A percentile compares a stretch with the other conserved stretches of the same genome.
These are phyloP conservation scores for Ambrosia artemisiifolia DNA, from an alignment of 129 eudicot species.

Conservation along the genomic window DNA sequence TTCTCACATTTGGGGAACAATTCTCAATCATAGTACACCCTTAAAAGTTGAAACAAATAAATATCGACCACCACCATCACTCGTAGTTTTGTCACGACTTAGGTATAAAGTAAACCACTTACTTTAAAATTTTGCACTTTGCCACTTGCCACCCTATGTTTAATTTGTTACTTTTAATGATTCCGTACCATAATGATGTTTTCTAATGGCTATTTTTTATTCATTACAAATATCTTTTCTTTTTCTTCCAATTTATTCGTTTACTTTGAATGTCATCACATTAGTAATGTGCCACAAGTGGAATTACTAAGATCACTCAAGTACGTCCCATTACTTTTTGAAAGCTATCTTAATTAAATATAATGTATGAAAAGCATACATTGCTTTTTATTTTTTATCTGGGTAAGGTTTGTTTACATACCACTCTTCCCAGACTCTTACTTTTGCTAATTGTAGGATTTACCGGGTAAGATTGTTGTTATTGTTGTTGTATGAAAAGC, in stretches of 20 bases:
- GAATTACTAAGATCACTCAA: too few relatives aligned
- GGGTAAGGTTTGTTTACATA: too few relatives aligned
- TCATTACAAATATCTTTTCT: not conserved
- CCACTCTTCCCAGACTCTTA: too few relatives aligned
- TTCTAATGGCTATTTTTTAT: not conserved
- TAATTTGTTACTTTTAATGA: not conserved
- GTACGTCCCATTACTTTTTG: too few relatives aligned
- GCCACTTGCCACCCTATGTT: conserved; percentile 8
- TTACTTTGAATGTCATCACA: not conserved
- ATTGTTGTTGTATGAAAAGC: too few relatives aligned
- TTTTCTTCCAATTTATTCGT: not conserved
- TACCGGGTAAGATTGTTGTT: too few relatives aligned
- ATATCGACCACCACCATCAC: conserved; percentile 27
- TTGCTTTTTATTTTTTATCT: too few relatives aligned
- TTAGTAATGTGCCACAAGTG: too few relatives aligned
- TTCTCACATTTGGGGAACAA: conserved; percentile 38
- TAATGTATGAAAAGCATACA: too few relatives aligned
- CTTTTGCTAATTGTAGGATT: too few relatives aligned
- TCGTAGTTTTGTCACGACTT: conserved; percentile 27
- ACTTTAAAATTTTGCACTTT: conserved; percentile 8
- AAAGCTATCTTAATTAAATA: too few relatives aligned
- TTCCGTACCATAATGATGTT: not conserved
- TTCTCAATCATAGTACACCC: conserved; percentile 32
- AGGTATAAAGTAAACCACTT: conserved; percentile 28
- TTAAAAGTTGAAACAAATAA: conserved; percentile 20